Base-by-base conservation (phyloP, 23 red algal genomes). In the Gracilaria domingensis region DNA sequence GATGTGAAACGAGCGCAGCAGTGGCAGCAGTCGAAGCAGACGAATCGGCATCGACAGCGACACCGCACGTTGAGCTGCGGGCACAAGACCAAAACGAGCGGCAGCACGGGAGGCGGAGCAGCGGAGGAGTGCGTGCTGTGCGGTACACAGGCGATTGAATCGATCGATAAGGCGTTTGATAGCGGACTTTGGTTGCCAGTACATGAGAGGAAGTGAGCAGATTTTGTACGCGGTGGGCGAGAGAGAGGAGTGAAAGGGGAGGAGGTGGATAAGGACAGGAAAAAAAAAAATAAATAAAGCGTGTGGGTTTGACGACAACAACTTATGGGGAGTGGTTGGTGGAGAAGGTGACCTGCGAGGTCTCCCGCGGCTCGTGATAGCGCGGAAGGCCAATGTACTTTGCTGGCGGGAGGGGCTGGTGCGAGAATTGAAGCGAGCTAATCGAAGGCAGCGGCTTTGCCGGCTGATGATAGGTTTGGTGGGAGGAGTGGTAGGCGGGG, bases 141-240 rank as follows among this genome's bases (percentile, higher is more conserved):
- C 58, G 75, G 88, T 24, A 53, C n/a, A 48, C 40, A 82, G 34
- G 88, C 88, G 18, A 92, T 92, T 59, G 60, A 78, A 23, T 83
- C 78, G n/a, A 82, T 92, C 66, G 88, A 92, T 40, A 69, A 47
- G 30, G 76, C 79, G 37, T 84, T 92, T 76, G 87, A 90, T 47
- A 66, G 56, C 57, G 87, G 87, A 20, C 74, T 76, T 25, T 60
- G 36, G 21, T 39, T 90, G n/a, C 87, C 87, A 50, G 29, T 90
- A 37, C 54, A 77, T 51, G 72, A 77, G 42, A 77, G 8, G n/a
- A 32, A 51, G 20, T 77, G 72, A 77, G 42, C 42, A 48, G 8
- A 2, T 4, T 30, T 1, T 12, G 62, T 67, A 21, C 21, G 59
- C 5, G 42, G 35, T 75, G 34, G 8, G 29, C 36, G 35, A 37